Conservation (phyloP, 2,329 filamentous ascomycete species). For the Fusarium compactum region DNA sequence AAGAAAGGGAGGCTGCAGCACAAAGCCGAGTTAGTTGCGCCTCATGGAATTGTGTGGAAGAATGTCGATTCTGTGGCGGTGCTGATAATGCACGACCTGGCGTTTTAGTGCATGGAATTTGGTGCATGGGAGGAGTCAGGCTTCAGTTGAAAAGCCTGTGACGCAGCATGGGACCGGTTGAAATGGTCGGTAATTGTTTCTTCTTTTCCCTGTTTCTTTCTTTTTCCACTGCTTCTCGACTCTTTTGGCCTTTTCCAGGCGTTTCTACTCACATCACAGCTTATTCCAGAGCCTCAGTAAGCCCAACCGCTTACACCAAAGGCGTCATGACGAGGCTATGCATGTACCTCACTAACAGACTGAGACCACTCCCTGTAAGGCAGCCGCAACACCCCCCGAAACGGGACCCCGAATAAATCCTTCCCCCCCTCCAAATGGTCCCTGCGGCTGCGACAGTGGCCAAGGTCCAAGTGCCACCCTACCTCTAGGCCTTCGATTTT, state of each 20-base stretch:
- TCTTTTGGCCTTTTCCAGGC: conserved; percentile 17
- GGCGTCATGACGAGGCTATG: conserved; percentile 39
- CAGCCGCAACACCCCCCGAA: conserved; percentile 6
- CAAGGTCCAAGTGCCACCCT: conserved; percentile 30
- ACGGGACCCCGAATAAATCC: conserved; percentile 10
- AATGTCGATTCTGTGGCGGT: conserved; percentile 57
- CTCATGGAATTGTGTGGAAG: conserved; percentile 60
- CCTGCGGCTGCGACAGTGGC: conserved; percentile 31
- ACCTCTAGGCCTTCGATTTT: conserved; percentile 35
- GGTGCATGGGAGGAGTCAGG: conserved; percentile 7
- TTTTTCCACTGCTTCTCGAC: not conserved
- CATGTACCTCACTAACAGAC: conserved; percentile 44
- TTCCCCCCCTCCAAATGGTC: conserved; percentile 13
- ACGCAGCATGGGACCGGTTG: conserved; percentile 9
- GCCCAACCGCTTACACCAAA: conserved; percentile 29
- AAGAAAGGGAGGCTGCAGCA: conserved; percentile 49
- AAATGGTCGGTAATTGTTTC: not conserved
- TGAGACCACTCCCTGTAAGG: conserved; percentile 15
- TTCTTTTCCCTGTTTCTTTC: not conserved
- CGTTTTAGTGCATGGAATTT: conserved; percentile 22
- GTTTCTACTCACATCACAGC: conserved; percentile 20
- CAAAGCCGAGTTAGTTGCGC: conserved; percentile 50
- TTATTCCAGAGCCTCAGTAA: conserved; percentile 12
- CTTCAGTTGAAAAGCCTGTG: conserved; percentile 13
- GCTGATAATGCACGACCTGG: conserved; percentile 50